Conservation (phyloP, 371 early-diverging fungal species). For the Rhizomucor miehei region DNA sequence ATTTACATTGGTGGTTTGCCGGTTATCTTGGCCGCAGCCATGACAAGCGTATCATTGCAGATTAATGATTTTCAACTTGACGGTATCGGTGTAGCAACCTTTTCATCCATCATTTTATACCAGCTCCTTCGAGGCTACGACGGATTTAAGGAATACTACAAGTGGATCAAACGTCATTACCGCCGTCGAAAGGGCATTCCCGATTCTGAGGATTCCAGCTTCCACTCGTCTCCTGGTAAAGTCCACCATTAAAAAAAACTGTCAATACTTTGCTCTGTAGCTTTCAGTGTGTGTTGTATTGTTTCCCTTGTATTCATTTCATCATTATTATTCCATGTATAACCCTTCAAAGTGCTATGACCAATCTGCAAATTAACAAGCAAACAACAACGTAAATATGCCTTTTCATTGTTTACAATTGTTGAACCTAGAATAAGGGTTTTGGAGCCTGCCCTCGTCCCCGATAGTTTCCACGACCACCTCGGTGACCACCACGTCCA, state of each 20-base stretch:
- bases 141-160: constrained; percentile 14
- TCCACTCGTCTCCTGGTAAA: no score
- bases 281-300: no score
- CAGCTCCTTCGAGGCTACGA: constrained; percentile 20
- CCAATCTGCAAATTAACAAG: no score
- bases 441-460: neutral
- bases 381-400: no score
- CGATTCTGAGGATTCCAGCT: no score
- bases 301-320: no score
- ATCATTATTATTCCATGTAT: no score
- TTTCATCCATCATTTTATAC: constrained; percentile 15
- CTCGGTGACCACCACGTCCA: constrained; percentile 40
- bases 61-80: constrained; percentile 47
- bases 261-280: no score
- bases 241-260: no score
- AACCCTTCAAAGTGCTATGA: no score
- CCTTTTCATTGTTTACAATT: no score
- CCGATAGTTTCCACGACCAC: constrained; percentile 40
- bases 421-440: no score
- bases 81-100: constrained; percentile 24
- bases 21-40: constrained; percentile 42
- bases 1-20: constrained; percentile 53
- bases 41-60: constrained; percentile 33
- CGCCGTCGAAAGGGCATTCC: neutral
- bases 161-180: constrained; percentile 6